These are phyloP conservation scores for Aspergillus carlsbadensis DNA, from an alignment of 495 filamentous ascomycete species.

Conservation along the genomic window DNA sequence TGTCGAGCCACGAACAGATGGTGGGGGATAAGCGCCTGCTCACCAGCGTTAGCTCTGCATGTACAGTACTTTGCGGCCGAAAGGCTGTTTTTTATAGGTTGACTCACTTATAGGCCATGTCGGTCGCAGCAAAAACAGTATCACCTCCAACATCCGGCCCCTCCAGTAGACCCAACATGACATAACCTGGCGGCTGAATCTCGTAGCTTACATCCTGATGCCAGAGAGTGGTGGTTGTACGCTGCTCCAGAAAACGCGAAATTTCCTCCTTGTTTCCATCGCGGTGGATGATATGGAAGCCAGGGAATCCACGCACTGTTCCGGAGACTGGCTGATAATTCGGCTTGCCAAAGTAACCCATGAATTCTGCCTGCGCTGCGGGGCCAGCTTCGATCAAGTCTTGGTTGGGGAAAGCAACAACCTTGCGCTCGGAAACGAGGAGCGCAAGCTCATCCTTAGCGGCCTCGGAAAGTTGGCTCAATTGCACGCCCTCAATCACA, in stretches of 20 bases:
- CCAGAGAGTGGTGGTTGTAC: conserved; percentile 56
- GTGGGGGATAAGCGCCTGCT: conserved; percentile 56
- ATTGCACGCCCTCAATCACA: conserved; percentile 70
- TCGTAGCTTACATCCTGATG: conserved; percentile 64
- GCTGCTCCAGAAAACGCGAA: conserved; percentile 51
- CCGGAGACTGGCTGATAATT: conserved; percentile 60
- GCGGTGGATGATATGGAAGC: conserved; percentile 61
- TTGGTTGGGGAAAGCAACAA: conserved; percentile 77
- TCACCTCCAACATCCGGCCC: conserved; percentile 68
- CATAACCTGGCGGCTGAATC: conserved; percentile 56
- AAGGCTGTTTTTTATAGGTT: not conserved
- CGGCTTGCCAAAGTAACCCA: conserved; percentile 58
- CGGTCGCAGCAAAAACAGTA: conserved; percentile 75
- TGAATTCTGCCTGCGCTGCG: conserved; percentile 59
- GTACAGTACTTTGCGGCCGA: not conserved
- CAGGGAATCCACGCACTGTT: conserved; percentile 50
- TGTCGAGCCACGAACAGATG: conserved; percentile 72
- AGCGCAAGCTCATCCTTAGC: conserved; percentile 79
- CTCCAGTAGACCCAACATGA: conserved; percentile 57
- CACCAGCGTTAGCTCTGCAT: conserved; percentile 11
- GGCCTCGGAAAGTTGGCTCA: conserved; percentile 62
- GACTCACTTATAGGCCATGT: conserved; percentile 66
- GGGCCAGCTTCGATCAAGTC: conserved; percentile 66
- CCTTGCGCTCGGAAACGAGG: conserved; percentile 70
- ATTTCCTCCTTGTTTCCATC: conserved; percentile 58